Evolutionary conservation across 106 monocot species (phyloP).

Genomic region (Alisma plantagoaquatica): DNA sequence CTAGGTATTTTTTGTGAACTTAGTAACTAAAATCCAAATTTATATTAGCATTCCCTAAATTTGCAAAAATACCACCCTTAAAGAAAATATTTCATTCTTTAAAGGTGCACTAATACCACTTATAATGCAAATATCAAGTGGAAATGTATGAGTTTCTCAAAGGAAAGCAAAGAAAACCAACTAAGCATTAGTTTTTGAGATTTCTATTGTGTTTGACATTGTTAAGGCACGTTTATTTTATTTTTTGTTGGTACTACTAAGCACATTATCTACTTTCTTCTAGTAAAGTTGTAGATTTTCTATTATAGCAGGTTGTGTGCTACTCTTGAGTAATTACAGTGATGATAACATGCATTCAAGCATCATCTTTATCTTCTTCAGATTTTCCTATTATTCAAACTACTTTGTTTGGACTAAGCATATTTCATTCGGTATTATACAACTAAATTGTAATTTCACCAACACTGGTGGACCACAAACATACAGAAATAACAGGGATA

Average conservation of each 20-base stretch:
- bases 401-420: constrained; percentile 11
- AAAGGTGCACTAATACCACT: too few species aligned
- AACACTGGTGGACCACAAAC: background rate
- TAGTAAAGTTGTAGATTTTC: constrained; percentile 19
- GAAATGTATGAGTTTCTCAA: too few species aligned
- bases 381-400: constrained; percentile 17
- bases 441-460: background rate
- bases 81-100: too few species aligned
- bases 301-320: constrained; percentile 15
- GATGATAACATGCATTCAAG: constrained; percentile 12
- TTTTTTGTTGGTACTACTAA: constrained; percentile 35
- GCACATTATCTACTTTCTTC: constrained; percentile 42
- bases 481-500: background rate
- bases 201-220: constrained; percentile 37
- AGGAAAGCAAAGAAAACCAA: too few species aligned
- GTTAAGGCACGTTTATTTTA: constrained; percentile 15
- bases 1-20: too few species aligned
- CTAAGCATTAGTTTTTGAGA: too few species aligned
- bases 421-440: constrained; percentile 13
- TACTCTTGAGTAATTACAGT: constrained; percentile 20
- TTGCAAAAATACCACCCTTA: too few species aligned
- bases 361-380: constrained; percentile 16
- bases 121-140: too few species aligned
- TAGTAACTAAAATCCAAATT: too few species aligned
- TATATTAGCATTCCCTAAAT: too few species aligned